Evolutionary conservation across 2,329 filamentous ascomycete genomes (phyloP), one percentile per base, ranked within the genome.

Genomic region (Beauveria brongniartii): DNA sequence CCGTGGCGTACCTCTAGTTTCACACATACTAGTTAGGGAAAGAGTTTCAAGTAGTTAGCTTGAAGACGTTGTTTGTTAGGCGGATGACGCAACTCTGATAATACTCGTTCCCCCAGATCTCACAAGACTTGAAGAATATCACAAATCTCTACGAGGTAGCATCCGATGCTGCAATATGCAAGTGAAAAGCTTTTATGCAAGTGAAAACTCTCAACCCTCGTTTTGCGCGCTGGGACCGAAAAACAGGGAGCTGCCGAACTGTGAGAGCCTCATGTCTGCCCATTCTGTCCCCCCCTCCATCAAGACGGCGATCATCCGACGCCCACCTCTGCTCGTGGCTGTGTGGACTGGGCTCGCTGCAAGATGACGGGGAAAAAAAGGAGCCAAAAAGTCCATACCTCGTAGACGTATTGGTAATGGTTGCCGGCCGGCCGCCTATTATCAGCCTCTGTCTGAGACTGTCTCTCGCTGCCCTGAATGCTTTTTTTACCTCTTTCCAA

Each of bases 51-150:
- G 48, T 5, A 24, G 4, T 24, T 54, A 26, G 48, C 41, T 54
- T 46, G 28, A 59, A 60, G 50, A 41, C 57, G 57, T 60, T 54
- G 57, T 60, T 54, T 54, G 28, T 16, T 40, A 16, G 28, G 30
- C 18, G 12, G 41, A 60, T 60, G 41, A 41, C 57, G 57, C 10
- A 46, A 48, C 48, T 40, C 7, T 8, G 7, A 22, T n/a, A 47
- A 22, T 16, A 8, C 41, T 10, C 30, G 5, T 8, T 8, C 40
- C 30, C 12, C 43, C 40, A n/a, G 24, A 30, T 53, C 40, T 41
- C 51, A 41, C 28, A 24, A 34, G 12, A 34, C 12, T 14, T 34
- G 30, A 18, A 43, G 4, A 28, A 54, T 20, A 30, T 52, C 7
- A 18, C 48, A 52, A 34, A 37, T 22, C 10, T 26, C 10, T 41